Evolutionary conservation across 176 grass and related monocot genomes (phyloP), one percentile per base, ranked within the genome.

Genomic region (Avena atlantica): DNA sequence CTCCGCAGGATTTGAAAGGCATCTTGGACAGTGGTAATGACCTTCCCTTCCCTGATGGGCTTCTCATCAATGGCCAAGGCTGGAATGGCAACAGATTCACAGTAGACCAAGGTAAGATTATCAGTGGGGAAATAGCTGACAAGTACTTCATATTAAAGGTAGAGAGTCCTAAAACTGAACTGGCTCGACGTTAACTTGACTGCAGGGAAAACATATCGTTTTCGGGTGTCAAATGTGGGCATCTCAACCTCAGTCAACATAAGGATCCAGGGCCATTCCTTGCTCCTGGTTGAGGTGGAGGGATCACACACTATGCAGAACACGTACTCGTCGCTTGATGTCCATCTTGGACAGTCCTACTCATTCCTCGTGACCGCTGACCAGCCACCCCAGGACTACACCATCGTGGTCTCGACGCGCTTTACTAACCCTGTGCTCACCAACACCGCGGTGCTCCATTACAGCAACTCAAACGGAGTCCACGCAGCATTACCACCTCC

Each of bases 341-440:
- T 99, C 24, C 97, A 99, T 87, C 67, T 99, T 25, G 97, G 97
- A 58, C 94, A 99, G 82, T 99, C 97, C 13, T 99, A 94, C 44
- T 99, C 97, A 1, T 93, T 99, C 84, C 92, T 99, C 1, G 80
- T 99, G 70, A 96, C 77, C 2, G 86, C 92, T 21, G 86, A 99
- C 87, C 97, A 99, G 66, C 90, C 85, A 77, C 88, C 92, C 0
- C 91, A 84, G 16, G 97, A 99, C 71, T 99, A 99, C 74, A 58
- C 70, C 76, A 94, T 99, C 50, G 86, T 93, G 6, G 72, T 96
- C 15, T 99, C 97, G 0, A 94, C 97, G 0, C 90, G 97, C 24
- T 98, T 98, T 80, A 98, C 94, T 40, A 88, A 19, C 60, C 87
- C 87, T 25, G 80, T 96, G 8, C 89, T 99, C 55, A 93, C 65